phyloP scores from a whole-genome alignment of 2,329 filamentous ascomycete genomes.

The Aotearoamyces nothofagi region DNA sequence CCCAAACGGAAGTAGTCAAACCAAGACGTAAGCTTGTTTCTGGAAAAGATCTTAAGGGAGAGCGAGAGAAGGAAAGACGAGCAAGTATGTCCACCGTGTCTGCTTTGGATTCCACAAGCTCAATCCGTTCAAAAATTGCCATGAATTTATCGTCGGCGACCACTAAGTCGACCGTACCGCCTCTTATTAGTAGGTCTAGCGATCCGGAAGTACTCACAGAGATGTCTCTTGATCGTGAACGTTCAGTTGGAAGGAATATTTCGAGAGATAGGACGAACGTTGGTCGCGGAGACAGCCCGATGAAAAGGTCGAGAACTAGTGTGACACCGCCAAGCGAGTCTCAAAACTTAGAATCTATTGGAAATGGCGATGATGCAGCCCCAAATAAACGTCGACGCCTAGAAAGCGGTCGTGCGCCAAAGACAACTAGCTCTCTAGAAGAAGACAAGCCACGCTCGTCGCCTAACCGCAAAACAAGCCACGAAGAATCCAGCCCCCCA shows the following conservation, averaged over 20 bases:
- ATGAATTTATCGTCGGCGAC: too few species aligned
- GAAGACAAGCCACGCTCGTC: conserved; percentile 13
- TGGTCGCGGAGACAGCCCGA: conserved; percentile 31
- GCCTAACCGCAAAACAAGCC: conserved; percentile 14
- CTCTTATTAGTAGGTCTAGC: conserved; percentile 6
- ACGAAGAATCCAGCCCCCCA: too few species aligned
- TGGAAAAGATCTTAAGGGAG: conserved; percentile 43
- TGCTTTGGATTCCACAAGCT: too few species aligned
- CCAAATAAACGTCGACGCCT: conserved; percentile 41
- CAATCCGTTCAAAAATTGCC: background rate
- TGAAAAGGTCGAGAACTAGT: conserved; percentile 44
- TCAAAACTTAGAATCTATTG: conserved; percentile 26
- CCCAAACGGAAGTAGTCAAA: conserved; percentile 35
- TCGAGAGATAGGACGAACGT: conserved; percentile 35
- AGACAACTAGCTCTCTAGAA: conserved; percentile 9
- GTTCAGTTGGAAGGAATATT: conserved; percentile 45
- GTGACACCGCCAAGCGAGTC: conserved; percentile 35
- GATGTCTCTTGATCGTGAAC: conserved; percentile 31
- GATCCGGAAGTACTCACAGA: conserved; percentile 11
- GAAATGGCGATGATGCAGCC: conserved; percentile 35
- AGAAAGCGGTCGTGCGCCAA: conserved; percentile 27
- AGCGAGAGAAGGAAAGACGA: conserved; percentile 34
- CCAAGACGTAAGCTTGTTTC: conserved; percentile 48
- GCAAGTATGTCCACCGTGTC: conserved; percentile 41
- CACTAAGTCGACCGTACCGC: conserved; percentile 19